Percentiles rank a stretch among this genome's conserved stretches.
phyloP scores from a whole-genome alignment of 129 eudicot species.

The Flaveria ramosissima region DNA sequence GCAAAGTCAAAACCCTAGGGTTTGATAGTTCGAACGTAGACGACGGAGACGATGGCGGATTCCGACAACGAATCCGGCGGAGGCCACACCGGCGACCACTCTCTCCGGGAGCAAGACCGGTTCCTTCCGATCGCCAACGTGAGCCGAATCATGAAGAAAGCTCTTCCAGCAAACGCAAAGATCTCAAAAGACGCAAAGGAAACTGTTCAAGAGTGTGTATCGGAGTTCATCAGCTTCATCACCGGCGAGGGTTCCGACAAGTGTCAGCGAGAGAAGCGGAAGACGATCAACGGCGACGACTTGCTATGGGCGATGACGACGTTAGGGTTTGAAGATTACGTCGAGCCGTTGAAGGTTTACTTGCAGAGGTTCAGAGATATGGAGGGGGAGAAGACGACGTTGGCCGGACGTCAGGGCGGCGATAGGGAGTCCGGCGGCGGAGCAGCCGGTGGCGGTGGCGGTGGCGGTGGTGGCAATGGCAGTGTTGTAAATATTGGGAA shows the following conservation, averaged over 20 bases:
- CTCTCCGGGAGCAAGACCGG: slow-evolving; percentile 64
- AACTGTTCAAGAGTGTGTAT: slow-evolving; percentile 68
- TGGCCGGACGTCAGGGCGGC: slow-evolving; percentile 48
- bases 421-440: slow-evolving; percentile 25
- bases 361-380: slow-evolving; percentile 65
- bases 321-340: slow-evolving; percentile 71
- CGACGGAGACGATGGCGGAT: slow-evolving; percentile 45
- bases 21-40: not conserved
- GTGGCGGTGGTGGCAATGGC: slow-evolving; percentile 33
- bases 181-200: slow-evolving; percentile 78
- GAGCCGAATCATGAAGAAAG: slow-evolving; percentile 73
- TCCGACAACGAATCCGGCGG: slow-evolving; percentile 74
- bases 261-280: slow-evolving; percentile 74
- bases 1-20: slow-evolving; percentile 16
- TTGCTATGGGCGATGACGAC: slow-evolving; percentile 76
- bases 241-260: slow-evolving; percentile 79
- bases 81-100: slow-evolving; percentile 48
- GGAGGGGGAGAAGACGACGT: slow-evolving; percentile 62
- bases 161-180: slow-evolving; percentile 70
- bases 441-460: not conserved
- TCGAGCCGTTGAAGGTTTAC: slow-evolving; percentile 66
- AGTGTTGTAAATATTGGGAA: slow-evolving; percentile 40
- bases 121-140: slow-evolving; percentile 76
- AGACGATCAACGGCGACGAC: slow-evolving; percentile 71
- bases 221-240: slow-evolving; percentile 78